A percentile compares a stretch with the other conserved stretches of the same genome.
phyloP scores from a whole-genome alignment of 306 rosid species.

The Acmispon strigosus region DNA sequence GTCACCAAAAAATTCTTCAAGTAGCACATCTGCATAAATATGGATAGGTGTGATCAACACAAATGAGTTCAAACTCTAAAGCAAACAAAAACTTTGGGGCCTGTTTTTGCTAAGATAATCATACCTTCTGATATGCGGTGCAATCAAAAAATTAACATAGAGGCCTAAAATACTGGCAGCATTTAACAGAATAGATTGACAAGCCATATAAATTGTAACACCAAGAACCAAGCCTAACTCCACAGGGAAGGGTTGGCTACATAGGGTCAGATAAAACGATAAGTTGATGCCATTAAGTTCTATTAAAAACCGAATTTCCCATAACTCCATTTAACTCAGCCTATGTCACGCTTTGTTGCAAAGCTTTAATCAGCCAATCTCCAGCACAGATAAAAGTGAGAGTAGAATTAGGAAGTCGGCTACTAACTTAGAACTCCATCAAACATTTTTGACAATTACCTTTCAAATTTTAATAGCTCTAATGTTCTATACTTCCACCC shows the following conservation, averaged over 20 bases:
- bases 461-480: neutral
- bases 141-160: neutral
- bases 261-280: neutral
- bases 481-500: neutral
- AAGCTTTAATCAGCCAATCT: too few species aligned
- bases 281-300: neutral
- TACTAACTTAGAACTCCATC: neutral
- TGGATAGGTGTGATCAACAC: constrained; percentile 4
- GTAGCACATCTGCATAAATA: constrained; percentile 13
- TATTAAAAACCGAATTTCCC: neutral
- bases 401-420: neutral
- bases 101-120: neutral
- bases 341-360: neutral
- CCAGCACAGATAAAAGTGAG: neutral
- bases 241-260: neutral
- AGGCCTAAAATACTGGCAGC: neutral
- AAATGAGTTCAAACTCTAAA: neutral
- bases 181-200: neutral
- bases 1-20: constrained; percentile 21
- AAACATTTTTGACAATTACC: neutral
- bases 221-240: neutral
- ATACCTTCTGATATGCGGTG: neutral
- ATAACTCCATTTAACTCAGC: neutral
- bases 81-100: neutral
- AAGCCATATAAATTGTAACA: neutral